These are phyloP conservation scores for Aspergillus vadensis DNA, from an alignment of 2,329 filamentous ascomycete species.

Conservation along the genomic window DNA sequence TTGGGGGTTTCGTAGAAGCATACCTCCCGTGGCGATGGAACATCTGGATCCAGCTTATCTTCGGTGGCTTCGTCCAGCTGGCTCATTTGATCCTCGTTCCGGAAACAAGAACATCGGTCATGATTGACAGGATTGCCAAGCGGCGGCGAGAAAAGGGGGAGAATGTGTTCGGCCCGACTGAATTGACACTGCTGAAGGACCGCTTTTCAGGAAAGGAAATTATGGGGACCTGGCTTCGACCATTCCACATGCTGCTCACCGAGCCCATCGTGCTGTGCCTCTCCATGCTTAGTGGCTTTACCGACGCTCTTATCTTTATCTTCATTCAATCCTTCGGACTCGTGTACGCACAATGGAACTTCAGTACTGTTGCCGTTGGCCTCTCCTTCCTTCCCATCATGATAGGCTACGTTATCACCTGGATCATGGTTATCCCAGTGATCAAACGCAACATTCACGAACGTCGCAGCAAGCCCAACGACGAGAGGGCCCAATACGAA, in stretches of 20 bases:
- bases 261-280: slow-evolving; percentile 66
- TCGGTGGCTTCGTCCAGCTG: slow-evolving; percentile 69
- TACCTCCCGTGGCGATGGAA: slow-evolving; percentile 72
- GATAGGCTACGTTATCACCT: slow-evolving; percentile 62
- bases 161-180: slow-evolving; percentile 71
- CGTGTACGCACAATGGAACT: slow-evolving; percentile 63
- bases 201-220: slow-evolving; percentile 60
- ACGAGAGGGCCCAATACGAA: slow-evolving; percentile 57
- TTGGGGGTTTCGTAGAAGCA: slow-evolving; percentile 72
- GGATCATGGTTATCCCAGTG: slow-evolving; percentile 57
- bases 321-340: slow-evolving; percentile 64
- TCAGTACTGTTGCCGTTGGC: slow-evolving; percentile 52
- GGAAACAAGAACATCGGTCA: slow-evolving; percentile 73
- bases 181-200: slow-evolving; percentile 56
- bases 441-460: slow-evolving; percentile 52
- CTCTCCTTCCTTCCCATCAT: slow-evolving; percentile 59
- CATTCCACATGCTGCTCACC: slow-evolving; percentile 65
- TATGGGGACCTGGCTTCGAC: slow-evolving; percentile 58
- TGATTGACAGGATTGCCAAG: slow-evolving; percentile 70
- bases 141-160: slow-evolving; percentile 65
- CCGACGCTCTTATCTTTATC: slow-evolving; percentile 67
- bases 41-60: slow-evolving; percentile 84
- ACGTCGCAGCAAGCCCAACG: slow-evolving; percentile 55
- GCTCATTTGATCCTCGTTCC: slow-evolving; percentile 71
- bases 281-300: slow-evolving; percentile 64